Evolutionary conservation across 257 asterid genomes (phyloP), one percentile per base, ranked within the genome.

Genomic region (Phtheirospermum japonicum): DNA sequence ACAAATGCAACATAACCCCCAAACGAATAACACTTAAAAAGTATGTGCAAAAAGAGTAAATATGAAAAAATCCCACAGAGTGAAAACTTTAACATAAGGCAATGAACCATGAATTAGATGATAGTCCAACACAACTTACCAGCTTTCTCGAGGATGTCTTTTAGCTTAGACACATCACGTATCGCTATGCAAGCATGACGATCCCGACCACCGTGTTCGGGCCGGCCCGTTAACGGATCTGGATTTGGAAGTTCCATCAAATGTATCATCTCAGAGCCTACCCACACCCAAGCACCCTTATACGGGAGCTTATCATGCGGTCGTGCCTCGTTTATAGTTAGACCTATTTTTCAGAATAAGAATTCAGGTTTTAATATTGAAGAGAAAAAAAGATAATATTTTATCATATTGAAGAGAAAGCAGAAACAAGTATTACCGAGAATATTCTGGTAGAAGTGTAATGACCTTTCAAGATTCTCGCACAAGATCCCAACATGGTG

Each of bases 211-310:
- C 95, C 97, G 6, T 92, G 97, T 67, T 86, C 86, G 2, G 98
- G 90, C 33, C 95, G 77, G n/a, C 95, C 95, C 0, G 87, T 78
- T 40, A 81, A 75, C 19, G 95, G 97, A 56, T 92, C 98, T 0
- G 95, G 98, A 78, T 92, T 91, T 4, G 98, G 97, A 63, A 92
- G 98, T 85, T 92, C 98, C 98, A 92, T 92, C 53, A 92, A 52
- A 74, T 88, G 98, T 78, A 92, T 86, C 98, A 92, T 92, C 82
- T 81, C 95, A 23, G 95, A 71, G 18, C 98, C 97, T 33, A 89
- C 93, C 95, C 98, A 92, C 43, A 92, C 71, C 98, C 97, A 92
- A 69, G 97, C 95, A 68, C 97, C 98, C 70, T 97, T 80, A 19
- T 88, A 91, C 7, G 97, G 95, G 57, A 91, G 94, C 76, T 91